Conservation (phyloP, 176 grass and related monocot species). For the Lolium multiflorum region DNA sequence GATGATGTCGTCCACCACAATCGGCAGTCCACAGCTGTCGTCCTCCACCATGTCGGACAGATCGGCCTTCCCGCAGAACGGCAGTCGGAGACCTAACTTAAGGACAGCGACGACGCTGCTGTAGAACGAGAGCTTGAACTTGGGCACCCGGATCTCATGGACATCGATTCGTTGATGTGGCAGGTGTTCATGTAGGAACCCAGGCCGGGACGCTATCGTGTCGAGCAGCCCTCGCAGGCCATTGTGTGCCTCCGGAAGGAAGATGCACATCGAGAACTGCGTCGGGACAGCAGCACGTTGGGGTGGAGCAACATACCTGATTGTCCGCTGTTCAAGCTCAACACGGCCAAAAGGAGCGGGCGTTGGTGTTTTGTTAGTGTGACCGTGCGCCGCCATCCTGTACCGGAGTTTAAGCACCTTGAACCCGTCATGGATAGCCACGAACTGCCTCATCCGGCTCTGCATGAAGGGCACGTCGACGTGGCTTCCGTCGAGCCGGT, state of each 20-base stretch:
- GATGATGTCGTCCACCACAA: neutral
- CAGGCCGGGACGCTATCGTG: neutral
- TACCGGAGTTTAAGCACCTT: neutral
- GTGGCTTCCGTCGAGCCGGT: neutral
- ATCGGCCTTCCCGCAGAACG: neutral
- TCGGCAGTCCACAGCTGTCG: neutral
- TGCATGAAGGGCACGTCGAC: neutral
- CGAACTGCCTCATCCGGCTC: neutral
- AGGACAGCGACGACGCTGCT: neutral
- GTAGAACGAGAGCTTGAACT: constrained; percentile 28
- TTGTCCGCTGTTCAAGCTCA: too few species aligned
- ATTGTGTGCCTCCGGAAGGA: constrained; percentile 18
- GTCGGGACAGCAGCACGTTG: neutral
- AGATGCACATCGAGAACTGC: constrained; percentile 43
- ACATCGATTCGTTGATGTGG: neutral
- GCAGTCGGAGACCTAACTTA: neutral
- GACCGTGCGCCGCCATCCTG: neutral
- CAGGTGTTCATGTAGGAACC: constrained; percentile 21
- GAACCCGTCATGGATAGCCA: neutral
- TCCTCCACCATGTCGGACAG: constrained; percentile 26
- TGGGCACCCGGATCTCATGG: neutral
- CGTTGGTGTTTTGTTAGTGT: neutral
- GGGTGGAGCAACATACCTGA: neutral
- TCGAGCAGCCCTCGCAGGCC: constrained; percentile 20
- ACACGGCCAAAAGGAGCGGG: too few species aligned